phyloP scores from a whole-genome alignment of 2,329 filamentous ascomycete genomes.

The Diaporthe vaccinii region DNA sequence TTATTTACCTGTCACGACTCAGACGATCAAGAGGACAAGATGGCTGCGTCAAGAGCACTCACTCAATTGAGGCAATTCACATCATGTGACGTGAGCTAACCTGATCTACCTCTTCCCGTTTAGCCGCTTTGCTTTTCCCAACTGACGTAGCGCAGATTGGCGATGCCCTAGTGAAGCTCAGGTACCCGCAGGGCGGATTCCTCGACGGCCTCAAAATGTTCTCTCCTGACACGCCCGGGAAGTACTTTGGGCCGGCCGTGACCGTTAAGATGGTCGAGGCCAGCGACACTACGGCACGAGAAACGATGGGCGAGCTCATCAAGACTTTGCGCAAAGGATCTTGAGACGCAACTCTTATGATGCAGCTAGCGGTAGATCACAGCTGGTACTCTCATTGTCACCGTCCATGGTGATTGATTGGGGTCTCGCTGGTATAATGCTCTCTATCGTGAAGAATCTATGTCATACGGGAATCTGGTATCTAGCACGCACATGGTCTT shows the following conservation, averaged over 20 bases:
- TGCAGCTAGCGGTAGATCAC: neutral
- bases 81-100: neutral
- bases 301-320: neutral
- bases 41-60: conserved; percentile 11
- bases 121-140: no score
- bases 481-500: no score
- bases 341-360: neutral
- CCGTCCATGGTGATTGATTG: no score
- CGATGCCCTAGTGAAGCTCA: conserved; percentile 40
- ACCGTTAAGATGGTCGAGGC: conserved; percentile 43
- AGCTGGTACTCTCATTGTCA: neutral
- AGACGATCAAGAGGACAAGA: neutral
- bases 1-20: neutral
- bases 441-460: neutral
- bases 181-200: conserved; percentile 39
- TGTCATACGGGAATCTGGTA: neutral
- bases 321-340: conserved; percentile 1
- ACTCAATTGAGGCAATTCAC: neutral
- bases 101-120: neutral
- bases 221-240: conserved; percentile 20
- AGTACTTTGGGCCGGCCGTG: conserved; percentile 38
- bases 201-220: conserved; percentile 39
- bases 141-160: conserved; percentile 1
- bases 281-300: conserved; percentile 36
- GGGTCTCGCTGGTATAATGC: neutral